Evolutionary conservation across 768 basidiomycete genomes (phyloP).

Genomic region (Phlebiopsis gigantea): DNA sequence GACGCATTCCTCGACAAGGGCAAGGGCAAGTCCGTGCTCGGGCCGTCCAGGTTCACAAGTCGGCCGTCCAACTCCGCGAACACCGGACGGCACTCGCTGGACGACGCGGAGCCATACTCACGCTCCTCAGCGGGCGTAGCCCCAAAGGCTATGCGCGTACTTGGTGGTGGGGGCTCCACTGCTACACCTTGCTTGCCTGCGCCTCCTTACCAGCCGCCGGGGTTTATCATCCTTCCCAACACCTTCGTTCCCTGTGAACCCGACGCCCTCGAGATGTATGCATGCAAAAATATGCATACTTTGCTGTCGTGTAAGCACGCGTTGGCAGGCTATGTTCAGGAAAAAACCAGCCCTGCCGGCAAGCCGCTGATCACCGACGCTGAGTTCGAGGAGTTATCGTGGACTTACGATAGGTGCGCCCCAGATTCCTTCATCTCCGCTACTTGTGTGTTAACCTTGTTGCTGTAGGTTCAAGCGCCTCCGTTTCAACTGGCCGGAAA

Average conservation of each 20-base stretch:
- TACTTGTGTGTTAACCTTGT: background rate
- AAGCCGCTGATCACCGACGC: conserved; percentile 21
- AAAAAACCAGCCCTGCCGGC: conserved; percentile 22
- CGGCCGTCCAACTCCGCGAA: conserved; percentile 27
- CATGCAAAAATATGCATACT: conserved; percentile 63
- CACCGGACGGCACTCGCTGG: conserved; percentile 19
- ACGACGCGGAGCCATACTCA: conserved; percentile 21
- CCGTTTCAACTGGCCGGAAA: conserved; percentile 4
- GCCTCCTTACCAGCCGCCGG: conserved; percentile 49
- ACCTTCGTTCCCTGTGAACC: conserved; percentile 56
- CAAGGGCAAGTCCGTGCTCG: background rate
- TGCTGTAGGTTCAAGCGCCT: background rate
- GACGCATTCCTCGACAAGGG: conserved; percentile 13
- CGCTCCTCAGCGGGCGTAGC: conserved; percentile 10
- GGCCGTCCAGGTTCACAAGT: conserved; percentile 19
- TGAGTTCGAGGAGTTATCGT: conserved; percentile 35
- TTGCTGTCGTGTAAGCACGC: conserved; percentile 60
- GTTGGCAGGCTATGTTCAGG: conserved; percentile 42
- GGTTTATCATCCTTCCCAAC: conserved; percentile 48
- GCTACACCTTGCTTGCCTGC: too few relatives aligned
- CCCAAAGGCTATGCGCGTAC: background rate
- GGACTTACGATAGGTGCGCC: conserved; percentile 56
- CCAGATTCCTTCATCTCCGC: background rate
- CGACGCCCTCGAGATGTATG: conserved; percentile 66
- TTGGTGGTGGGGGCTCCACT: conserved; percentile 12